Evolutionary conservation across 2,329 filamentous ascomycete species (phyloP).

Genomic region (Xylaria sp.): DNA sequence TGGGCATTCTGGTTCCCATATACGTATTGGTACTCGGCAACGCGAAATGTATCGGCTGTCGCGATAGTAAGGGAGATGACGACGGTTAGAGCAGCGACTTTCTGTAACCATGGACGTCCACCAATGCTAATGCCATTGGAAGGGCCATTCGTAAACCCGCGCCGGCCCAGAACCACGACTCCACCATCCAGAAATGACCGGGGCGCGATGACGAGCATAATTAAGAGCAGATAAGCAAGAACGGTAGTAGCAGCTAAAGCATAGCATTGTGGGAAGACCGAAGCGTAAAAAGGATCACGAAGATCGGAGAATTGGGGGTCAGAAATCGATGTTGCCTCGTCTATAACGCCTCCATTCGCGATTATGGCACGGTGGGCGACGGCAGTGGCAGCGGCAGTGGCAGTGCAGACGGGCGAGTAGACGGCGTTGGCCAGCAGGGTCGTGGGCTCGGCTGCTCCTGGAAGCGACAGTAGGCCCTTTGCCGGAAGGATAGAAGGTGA

Average conservation of each 20-base stretch:
- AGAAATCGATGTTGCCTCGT: constrained; percentile 41
- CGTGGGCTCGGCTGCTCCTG: constrained; percentile 55
- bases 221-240: constrained; percentile 86
- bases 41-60: constrained; percentile 85
- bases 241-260: constrained; percentile 90
- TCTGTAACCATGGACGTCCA: constrained; percentile 91
- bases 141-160: constrained; percentile 83
- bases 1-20: constrained; percentile 79
- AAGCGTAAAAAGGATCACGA: constrained; percentile 88
- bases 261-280: constrained; percentile 89
- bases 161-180: constrained; percentile 76
- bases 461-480: constrained; percentile 52
- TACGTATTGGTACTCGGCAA: constrained; percentile 80
- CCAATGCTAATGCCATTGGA: constrained; percentile 82
- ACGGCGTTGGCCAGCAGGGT: constrained; percentile 62
- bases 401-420: constrained; percentile 60
- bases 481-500: constrained; percentile 48
- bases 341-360: constrained; percentile 44
- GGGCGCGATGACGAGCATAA: constrained; percentile 94
- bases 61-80: constrained; percentile 90
- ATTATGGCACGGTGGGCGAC: constrained; percentile 44
- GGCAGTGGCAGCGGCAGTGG: constrained; percentile 41
- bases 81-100: constrained; percentile 73
- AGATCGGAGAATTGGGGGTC: constrained; percentile 62
- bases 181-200: constrained; percentile 89